Evolutionary conservation across 75 land plant genomes (phyloP).

Genomic region (Sequoia sempervirens): DNA sequence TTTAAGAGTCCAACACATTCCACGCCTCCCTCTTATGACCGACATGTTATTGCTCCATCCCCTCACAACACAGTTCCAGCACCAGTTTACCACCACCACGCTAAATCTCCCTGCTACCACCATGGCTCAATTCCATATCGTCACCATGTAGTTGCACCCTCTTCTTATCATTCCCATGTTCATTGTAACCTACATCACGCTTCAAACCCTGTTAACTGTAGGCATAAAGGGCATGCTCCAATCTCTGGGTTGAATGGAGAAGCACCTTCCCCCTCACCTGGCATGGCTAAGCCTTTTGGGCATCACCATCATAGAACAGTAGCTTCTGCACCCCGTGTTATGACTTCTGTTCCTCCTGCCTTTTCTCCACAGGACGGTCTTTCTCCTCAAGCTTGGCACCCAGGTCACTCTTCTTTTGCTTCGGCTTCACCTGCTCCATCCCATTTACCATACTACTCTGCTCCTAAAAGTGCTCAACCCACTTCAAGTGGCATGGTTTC

Average conservation of each 20-base stretch:
- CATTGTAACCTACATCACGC: slow-evolving; percentile 11
- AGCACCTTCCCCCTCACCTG: slow-evolving; percentile 9
- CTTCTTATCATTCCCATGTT: slow-evolving; percentile 12
- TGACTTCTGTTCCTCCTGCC: background rate
- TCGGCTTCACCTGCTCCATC: slow-evolving; percentile 3
- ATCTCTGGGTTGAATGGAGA: slow-evolving; percentile 7
- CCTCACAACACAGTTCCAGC: background rate
- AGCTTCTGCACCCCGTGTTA: slow-evolving; percentile 23
- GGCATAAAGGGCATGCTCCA: background rate
- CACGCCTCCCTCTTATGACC: background rate
- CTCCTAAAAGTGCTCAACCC: slow-evolving; percentile 3
- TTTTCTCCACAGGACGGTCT: slow-evolving; percentile 1
- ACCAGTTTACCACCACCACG: slow-evolving; percentile 23
- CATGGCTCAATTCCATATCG: background rate
- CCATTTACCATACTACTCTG: background rate
- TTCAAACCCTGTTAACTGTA: background rate
- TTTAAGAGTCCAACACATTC: background rate
- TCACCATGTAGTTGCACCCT: slow-evolving; percentile 1
- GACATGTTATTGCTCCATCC: slow-evolving; percentile 1
- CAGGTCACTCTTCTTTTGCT: background rate
- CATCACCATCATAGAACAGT: slow-evolving; percentile 16
- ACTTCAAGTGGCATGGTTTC: background rate
- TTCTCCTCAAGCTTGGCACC: slow-evolving; percentile 20
- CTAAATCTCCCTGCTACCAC: background rate
- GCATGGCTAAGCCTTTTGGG: background rate